Percentiles rank a stretch among this genome's conserved stretches.
Conservation (phyloP, 768 basidiomycete species). For the Lactarius indigo region DNA sequence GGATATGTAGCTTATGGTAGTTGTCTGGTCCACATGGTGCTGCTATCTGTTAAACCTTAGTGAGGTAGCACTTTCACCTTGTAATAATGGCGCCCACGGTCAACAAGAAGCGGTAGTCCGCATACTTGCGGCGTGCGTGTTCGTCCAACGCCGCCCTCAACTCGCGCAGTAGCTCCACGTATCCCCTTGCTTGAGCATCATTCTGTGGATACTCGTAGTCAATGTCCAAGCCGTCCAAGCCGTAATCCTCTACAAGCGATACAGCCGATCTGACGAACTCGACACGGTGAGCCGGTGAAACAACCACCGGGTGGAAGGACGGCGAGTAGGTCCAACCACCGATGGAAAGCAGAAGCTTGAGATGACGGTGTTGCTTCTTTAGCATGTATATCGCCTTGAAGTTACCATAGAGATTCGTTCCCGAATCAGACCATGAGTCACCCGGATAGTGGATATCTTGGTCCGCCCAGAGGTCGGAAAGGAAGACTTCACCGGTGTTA, state of each 20-base stretch:
- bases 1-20: conserved; percentile 72
- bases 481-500: conserved; percentile 79
- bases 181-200: conserved; percentile 74
- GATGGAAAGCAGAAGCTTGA: conserved; percentile 82
- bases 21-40: conserved; percentile 90
- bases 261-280: conserved; percentile 82
- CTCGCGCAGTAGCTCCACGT: conserved; percentile 76
- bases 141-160: conserved; percentile 71
- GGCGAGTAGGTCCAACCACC: conserved; percentile 96
- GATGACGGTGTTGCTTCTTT: conserved; percentile 79
- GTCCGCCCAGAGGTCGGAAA: conserved; percentile 94
- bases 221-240: conserved; percentile 86
- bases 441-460: conserved; percentile 95
- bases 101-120: conserved; percentile 62
- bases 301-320: conserved; percentile 79
- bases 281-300: conserved; percentile 54
- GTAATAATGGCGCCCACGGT: conserved; percentile 50
- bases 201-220: conserved; percentile 93
- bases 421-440: conserved; percentile 91
- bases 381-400: conserved; percentile 90
- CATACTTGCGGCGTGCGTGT: conserved; percentile 64
- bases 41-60: conserved; percentile 56
- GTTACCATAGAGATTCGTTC: conserved; percentile 92
- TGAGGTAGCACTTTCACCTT: conserved; percentile 1
- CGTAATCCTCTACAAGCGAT: conserved; percentile 83